Percentiles rank a stretch among this genome's conserved stretches.
These are phyloP conservation scores for Suhomyces panamericanus DNA, from an alignment of 1,139 yeast genomes.

Conservation along the genomic window DNA sequence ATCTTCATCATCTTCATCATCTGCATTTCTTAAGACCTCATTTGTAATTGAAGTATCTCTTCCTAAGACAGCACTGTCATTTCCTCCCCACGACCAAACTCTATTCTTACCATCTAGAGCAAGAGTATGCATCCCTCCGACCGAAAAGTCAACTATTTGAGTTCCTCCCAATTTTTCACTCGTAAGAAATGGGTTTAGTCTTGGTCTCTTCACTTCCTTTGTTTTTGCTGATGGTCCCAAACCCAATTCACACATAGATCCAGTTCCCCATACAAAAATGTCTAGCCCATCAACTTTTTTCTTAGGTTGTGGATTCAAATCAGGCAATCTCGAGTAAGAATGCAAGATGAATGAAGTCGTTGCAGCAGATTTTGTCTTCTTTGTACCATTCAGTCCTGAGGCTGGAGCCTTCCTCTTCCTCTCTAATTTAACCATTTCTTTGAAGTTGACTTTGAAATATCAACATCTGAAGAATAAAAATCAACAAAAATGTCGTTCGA, in stretches of 20 bases:
- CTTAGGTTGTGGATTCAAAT: constrained; percentile 43
- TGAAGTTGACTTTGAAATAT: neutral
- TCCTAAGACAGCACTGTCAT: constrained; percentile 92
- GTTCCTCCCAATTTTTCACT: constrained; percentile 53
- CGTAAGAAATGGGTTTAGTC: constrained; percentile 76
- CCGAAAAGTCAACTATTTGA: constrained; percentile 76
- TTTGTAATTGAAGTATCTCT: constrained; percentile 69
- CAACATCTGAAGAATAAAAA: neutral
- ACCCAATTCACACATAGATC: constrained; percentile 96
- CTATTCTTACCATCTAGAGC: constrained; percentile 74
- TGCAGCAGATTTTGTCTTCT: constrained; percentile 33
- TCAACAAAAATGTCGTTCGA: neutral
- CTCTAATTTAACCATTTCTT: constrained; percentile 48
- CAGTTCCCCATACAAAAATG: constrained; percentile 92
- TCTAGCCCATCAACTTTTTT: constrained; percentile 54
- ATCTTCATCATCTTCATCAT: constrained; percentile 61
- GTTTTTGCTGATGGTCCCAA: constrained; percentile 86
- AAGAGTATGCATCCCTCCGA: constrained; percentile 92
- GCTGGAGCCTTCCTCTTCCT: constrained; percentile 35
- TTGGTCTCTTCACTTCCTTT: constrained; percentile 92
- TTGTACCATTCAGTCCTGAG: constrained; percentile 21
- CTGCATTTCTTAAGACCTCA: constrained; percentile 66
- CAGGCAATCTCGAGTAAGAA: constrained; percentile 49
- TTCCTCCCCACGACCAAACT: constrained; percentile 97
- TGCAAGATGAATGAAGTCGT: constrained; percentile 48